Percentiles rank a stretch among this genome's conserved stretches.
These are phyloP conservation scores for Paecilomyces sp. DNA, from an alignment of 2,329 filamentous ascomycete genomes.

Conservation along the genomic window DNA sequence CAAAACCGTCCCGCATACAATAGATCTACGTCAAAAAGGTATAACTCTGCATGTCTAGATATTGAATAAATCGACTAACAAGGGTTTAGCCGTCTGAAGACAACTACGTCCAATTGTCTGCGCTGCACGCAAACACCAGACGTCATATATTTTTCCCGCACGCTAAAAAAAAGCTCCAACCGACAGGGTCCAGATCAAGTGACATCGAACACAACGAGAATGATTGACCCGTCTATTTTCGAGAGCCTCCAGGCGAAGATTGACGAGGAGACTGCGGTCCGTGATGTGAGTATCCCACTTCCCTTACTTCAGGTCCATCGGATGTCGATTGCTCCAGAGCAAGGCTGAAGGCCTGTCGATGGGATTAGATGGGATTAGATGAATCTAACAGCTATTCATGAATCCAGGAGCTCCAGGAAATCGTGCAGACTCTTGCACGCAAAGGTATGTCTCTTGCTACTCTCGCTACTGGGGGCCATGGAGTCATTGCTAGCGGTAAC, in stretches of 20 bases:
- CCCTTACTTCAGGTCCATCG: conserved; percentile 4
- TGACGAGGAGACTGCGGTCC: conserved; percentile 74
- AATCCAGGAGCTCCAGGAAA: conserved; percentile 62
- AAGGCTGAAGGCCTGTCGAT: background rate
- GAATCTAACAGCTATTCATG: background rate
- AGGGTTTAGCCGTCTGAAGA: background rate
- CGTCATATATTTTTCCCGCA: background rate
- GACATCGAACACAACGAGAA: conserved; percentile 32
- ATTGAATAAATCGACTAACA: background rate
- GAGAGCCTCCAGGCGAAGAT: conserved; percentile 80
- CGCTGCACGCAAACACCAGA: background rate
- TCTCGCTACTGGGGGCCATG: too few relatives aligned
- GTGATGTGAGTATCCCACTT: conserved; percentile 52
- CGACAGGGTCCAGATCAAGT: background rate
- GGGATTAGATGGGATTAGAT: background rate
- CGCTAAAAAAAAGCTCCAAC: background rate
- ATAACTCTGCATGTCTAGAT: background rate
- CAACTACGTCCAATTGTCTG: background rate
- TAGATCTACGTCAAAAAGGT: background rate
- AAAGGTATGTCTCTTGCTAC: conserved; percentile 43
- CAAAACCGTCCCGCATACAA: conserved; percentile 3
- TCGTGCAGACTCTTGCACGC: conserved; percentile 75
- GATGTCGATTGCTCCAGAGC: conserved; percentile 3
- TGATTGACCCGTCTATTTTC: conserved; percentile 79
- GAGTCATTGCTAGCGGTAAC: background rate